phyloP scores from a whole-genome alignment of 78 protist species.

The Dictyostelium capitatum region DNA sequence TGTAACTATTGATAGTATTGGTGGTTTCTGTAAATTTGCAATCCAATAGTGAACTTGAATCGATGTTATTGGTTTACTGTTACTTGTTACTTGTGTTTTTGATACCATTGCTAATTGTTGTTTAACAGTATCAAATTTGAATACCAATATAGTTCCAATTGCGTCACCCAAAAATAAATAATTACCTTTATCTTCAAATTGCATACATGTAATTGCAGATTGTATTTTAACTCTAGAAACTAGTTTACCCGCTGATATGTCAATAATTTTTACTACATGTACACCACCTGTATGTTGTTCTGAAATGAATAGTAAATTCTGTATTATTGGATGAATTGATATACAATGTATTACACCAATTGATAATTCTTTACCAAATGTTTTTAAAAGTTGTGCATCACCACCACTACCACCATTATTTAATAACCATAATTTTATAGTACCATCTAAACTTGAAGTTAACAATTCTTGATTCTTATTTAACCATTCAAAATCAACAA shows the following conservation, averaged over 20 bases:
- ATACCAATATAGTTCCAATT: constrained; percentile 25
- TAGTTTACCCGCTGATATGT: neutral
- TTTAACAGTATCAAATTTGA: neutral
- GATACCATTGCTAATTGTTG: constrained; percentile 1
- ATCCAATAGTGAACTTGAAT: constrained; percentile 34
- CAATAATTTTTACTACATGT: neutral
- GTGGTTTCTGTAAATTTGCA: neutral
- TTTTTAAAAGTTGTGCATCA: neutral
- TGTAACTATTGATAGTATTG: neutral
- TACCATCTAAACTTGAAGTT: constrained; percentile 12
- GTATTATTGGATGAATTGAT: constrained; percentile 25
- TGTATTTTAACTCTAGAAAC: neutral
- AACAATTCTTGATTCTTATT: constrained; percentile 33
- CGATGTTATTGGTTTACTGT: neutral
- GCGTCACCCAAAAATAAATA: constrained; percentile 53
- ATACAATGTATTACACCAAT: neutral
- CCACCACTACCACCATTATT: constrained; percentile 7
- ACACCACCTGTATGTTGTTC: neutral
- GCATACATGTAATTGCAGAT: constrained; percentile 30
- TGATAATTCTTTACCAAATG: constrained; percentile 7
- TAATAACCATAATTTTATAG: constrained; percentile 6
- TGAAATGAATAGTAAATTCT: constrained; percentile 16
- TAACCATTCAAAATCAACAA: constrained; percentile 55
- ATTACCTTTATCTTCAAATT: constrained; percentile 56
- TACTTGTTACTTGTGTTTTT: constrained; percentile 7